A percentile compares a stretch with the other conserved stretches of the same genome.
Conservation (phyloP, 176 grass and related monocot species). For the Alloteropsis semialata region DNA sequence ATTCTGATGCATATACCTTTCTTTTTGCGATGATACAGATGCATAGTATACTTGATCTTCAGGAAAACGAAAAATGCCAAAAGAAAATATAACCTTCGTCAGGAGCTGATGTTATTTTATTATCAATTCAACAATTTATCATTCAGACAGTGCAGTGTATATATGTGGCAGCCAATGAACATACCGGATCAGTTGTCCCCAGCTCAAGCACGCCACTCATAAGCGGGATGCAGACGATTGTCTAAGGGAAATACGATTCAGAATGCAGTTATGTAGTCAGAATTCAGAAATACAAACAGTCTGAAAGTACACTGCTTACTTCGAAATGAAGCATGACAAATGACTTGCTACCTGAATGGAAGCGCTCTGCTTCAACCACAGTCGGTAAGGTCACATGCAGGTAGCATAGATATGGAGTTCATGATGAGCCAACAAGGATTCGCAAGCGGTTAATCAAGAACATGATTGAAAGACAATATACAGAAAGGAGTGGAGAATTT, state of each 20-base stretch:
- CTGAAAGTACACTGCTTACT: neutral
- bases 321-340: neutral
- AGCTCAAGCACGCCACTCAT: slow-evolving; percentile 84
- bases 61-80: neutral
- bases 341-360: slow-evolving; percentile 50
- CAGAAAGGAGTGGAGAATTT: neutral
- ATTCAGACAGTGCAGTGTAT: neutral
- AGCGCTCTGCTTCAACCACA: slow-evolving; percentile 35
- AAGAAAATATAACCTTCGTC: neutral
- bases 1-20: neutral
- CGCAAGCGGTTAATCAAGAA: neutral
- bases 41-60: neutral
- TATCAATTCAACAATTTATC: neutral
- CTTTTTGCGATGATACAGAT: neutral
- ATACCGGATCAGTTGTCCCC: slow-evolving; percentile 65
- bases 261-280: neutral
- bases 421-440: neutral
- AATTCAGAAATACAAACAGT: too few relatives aligned
- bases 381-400: neutral
- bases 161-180: neutral
- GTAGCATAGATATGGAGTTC: neutral
- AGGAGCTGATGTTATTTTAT: neutral
- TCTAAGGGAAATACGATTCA: slow-evolving; percentile 36
- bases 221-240: slow-evolving; percentile 61
- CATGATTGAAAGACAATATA: neutral